These are phyloP conservation scores for Geosmithia putterillii DNA, from an alignment of 2,329 filamentous ascomycete genomes.

Conservation along the genomic window DNA sequence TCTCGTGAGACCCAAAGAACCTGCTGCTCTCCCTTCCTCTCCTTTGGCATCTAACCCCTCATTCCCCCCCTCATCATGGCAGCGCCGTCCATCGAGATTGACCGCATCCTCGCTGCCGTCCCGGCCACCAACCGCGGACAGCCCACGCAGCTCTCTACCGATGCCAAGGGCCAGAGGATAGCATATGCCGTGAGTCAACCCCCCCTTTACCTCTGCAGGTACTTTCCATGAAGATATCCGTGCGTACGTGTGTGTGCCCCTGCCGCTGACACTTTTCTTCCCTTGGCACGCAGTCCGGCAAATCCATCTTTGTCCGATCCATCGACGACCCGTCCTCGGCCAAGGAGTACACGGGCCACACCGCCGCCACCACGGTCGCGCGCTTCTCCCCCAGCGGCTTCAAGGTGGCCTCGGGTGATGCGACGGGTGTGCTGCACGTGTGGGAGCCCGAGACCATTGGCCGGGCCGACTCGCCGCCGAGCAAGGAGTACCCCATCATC, in stretches of 20 bases:
- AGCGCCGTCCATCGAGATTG: conserved; percentile 37
- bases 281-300: conserved; percentile 84
- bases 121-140: conserved; percentile 76
- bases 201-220: not conserved
- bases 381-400: conserved; percentile 90
- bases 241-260: not conserved
- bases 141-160: conserved; percentile 77
- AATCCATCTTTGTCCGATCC: conserved; percentile 90
- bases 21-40: not conserved
- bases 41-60: no score
- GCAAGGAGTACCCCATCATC: conserved; percentile 90
- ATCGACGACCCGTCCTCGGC: conserved; percentile 79
- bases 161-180: conserved; percentile 82
- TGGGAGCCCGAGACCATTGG: conserved; percentile 84
- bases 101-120: conserved; percentile 70
- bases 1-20: no score
- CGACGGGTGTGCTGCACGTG: conserved; percentile 70
- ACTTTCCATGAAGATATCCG: not conserved
- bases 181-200: conserved; percentile 66
- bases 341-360: conserved; percentile 90
- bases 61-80: conserved; percentile 12
- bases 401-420: conserved; percentile 88
- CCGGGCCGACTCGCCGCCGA: conserved; percentile 61
- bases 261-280: no score
- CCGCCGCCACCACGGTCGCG: conserved; percentile 77